A percentile compares a stretch with the other conserved stretches of the same genome.
phyloP scores from a whole-genome alignment of 2,329 filamentous ascomycete species.

The Paracoccidioides brasiliensis region DNA sequence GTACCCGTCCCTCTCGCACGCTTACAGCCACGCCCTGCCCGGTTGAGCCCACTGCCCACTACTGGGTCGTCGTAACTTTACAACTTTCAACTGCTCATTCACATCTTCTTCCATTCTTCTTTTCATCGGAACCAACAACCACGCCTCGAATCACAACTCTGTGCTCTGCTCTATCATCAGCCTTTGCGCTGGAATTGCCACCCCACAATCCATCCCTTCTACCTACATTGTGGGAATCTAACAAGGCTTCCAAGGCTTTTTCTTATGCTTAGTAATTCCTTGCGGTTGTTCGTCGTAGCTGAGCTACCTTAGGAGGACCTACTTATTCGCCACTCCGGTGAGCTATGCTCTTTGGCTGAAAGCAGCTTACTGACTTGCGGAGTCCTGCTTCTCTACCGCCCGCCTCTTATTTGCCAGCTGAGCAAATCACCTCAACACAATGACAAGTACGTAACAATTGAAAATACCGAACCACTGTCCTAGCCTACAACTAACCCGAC shows the following conservation, averaged over 20 bases:
- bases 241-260: no score
- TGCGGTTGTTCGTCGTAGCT: background rate
- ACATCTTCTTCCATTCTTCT: background rate
- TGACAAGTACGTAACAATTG: conserved; percentile 22
- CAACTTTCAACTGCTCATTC: background rate
- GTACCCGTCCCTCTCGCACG: background rate
- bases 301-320: background rate
- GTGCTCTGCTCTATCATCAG: no score
- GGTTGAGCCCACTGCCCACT: background rate
- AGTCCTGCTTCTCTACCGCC: background rate
- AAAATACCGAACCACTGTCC: background rate
- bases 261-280: background rate
- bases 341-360: background rate
- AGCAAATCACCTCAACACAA: background rate
- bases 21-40: background rate
- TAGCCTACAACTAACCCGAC: background rate
- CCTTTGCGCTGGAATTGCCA: no score
- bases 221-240: no score
- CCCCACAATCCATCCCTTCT: no score
- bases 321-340: background rate
- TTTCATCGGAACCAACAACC: no score
- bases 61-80: background rate
- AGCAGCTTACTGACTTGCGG: conserved; percentile 14
- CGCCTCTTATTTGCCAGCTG: background rate
- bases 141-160: no score